Conservation (phyloP, 2,329 filamentous ascomycete genomes). For the Fusarium sarcochroum region DNA sequence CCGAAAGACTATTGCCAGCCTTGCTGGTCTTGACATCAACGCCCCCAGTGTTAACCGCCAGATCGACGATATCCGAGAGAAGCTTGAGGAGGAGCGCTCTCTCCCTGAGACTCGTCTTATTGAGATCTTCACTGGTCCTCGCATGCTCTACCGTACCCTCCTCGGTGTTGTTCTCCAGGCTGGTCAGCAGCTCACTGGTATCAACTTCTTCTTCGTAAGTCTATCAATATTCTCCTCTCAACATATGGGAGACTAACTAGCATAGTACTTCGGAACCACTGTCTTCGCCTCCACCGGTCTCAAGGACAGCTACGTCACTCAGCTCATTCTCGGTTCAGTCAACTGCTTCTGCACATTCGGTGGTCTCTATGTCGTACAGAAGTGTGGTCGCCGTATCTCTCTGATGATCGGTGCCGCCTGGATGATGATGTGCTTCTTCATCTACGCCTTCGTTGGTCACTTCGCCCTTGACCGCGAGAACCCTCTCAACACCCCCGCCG, state of each 20-base stretch:
- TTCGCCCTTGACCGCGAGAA: constrained; percentile 59
- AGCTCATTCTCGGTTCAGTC: constrained; percentile 76
- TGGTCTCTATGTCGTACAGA: constrained; percentile 75
- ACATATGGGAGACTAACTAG: background rate
- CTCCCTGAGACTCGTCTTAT: constrained; percentile 63
- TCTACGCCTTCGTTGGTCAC: constrained; percentile 65
- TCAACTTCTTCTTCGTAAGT: constrained; percentile 68
- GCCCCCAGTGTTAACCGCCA: constrained; percentile 60
- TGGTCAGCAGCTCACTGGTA: constrained; percentile 76
- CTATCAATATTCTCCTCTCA: background rate
- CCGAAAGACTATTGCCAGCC: constrained; percentile 61
- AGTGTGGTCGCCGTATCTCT: constrained; percentile 73
- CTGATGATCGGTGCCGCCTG: constrained; percentile 74
- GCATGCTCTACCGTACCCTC: constrained; percentile 74
- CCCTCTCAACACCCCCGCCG: constrained; percentile 60
- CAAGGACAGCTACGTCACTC: constrained; percentile 74
- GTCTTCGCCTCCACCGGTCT: constrained; percentile 77
- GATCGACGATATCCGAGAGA: constrained; percentile 66
- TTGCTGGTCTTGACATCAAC: constrained; percentile 60
- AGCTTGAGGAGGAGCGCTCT: constrained; percentile 62
- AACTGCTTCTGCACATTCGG: constrained; percentile 77
- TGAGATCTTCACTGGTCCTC: constrained; percentile 77
- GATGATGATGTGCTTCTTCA: constrained; percentile 68
- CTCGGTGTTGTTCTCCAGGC: constrained; percentile 75
- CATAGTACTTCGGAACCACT: constrained; percentile 70